Conservation (phyloP, 2,329 filamentous ascomycete species). For the Aspergillus costaricaensis region DNA sequence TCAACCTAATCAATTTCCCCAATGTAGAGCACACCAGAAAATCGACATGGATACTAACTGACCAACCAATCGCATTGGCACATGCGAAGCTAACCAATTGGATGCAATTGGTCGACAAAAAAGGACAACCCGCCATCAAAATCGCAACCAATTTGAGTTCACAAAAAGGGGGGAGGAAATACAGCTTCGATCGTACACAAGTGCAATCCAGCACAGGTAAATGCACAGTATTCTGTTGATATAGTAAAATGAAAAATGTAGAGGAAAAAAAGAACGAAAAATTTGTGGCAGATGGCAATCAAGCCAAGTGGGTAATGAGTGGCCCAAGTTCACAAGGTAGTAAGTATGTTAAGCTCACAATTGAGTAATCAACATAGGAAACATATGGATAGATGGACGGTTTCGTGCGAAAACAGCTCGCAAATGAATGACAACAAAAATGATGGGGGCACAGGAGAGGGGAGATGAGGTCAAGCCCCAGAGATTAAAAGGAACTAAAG, state of each 20-base stretch:
- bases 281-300: neutral
- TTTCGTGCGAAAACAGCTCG: slow-evolving; percentile 20
- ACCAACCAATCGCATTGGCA: neutral
- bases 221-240: neutral
- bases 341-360: slow-evolving; percentile 13
- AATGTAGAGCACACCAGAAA: slow-evolving; percentile 5
- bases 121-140: neutral
- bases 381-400: slow-evolving; percentile 18
- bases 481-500: slow-evolving; percentile 14
- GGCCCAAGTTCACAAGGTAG: slow-evolving; percentile 12
- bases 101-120: too few species aligned
- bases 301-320: slow-evolving; percentile 22
- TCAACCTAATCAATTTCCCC: slow-evolving; percentile 13
- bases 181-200: slow-evolving; percentile 15
- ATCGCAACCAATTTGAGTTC: neutral
- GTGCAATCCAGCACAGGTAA: neutral
- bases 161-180: neutral
- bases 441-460: slow-evolving; percentile 17
- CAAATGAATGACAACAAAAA: slow-evolving; percentile 19
- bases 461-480: slow-evolving; percentile 12
- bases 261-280: neutral
- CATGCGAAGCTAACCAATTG: neutral
- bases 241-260: slow-evolving; percentile 4
- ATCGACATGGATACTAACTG: neutral
- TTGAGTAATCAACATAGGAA: slow-evolving; percentile 27